phyloP scores from a whole-genome alignment of 2,329 filamentous ascomycete genomes.

The Phyllosticta paracitricarpa region DNA sequence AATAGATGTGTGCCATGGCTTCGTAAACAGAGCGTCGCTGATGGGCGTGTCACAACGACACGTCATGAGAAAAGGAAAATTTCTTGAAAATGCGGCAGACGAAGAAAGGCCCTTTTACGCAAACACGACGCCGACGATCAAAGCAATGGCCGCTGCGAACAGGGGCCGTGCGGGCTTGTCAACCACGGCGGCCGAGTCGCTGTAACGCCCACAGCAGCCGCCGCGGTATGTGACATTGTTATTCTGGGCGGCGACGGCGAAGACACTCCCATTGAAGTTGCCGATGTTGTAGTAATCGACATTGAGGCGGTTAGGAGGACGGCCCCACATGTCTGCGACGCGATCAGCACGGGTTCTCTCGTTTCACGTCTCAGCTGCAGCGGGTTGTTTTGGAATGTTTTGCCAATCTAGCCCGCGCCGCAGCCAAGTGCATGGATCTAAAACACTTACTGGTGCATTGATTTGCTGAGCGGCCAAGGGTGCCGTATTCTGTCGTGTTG shows the following conservation, averaged over 20 bases:
- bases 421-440: not conserved
- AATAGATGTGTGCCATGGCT: not conserved
- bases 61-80: not conserved
- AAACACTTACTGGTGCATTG: slow-evolving; percentile 24
- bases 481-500: slow-evolving; percentile 22
- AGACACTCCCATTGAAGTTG: slow-evolving; percentile 27
- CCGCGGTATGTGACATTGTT: slow-evolving; percentile 64
- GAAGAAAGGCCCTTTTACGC: not conserved
- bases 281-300: slow-evolving; percentile 33
- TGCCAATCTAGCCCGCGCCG: not conserved
- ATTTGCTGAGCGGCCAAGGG: slow-evolving; percentile 24
- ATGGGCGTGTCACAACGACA: not conserved
- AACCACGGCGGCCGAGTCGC: slow-evolving; percentile 3
- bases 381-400: not conserved
- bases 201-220: slow-evolving; percentile 44
- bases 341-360: not conserved
- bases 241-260: slow-evolving; percentile 34
- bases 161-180: slow-evolving; percentile 5
- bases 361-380: slow-evolving; percentile 6
- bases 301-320: slow-evolving; percentile 31
- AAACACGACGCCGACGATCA: slow-evolving; percentile 4
- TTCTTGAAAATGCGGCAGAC: not conserved
- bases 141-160: not conserved
- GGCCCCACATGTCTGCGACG: slow-evolving; percentile 21
- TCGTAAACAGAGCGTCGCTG: slow-evolving; percentile 6